phyloP scores from a whole-genome alignment of 2,329 filamentous ascomycete species.

The Meredithiella fracta region DNA sequence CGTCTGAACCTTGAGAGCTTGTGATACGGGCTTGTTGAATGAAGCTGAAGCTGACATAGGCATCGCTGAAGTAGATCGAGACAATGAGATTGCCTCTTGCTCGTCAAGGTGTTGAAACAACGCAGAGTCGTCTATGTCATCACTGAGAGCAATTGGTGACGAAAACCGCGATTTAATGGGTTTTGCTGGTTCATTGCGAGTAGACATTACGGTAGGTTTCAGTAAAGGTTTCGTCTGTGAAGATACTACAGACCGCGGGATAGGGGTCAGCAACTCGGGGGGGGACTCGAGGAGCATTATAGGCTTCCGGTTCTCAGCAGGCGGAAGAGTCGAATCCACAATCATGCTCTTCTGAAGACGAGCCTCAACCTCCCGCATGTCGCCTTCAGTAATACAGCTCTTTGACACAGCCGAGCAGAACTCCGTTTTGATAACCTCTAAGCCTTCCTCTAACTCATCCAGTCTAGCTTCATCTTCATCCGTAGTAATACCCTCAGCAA shows the following conservation, averaged over 20 bases:
- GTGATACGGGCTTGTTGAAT: not conserved
- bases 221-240: not conserved
- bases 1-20: not conserved
- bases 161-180: not conserved
- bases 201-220: not conserved
- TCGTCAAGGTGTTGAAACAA: constrained; percentile 11
- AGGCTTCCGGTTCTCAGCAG: too few species aligned
- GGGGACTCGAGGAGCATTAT: too few species aligned
- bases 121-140: constrained; percentile 13
- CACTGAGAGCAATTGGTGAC: constrained; percentile 1
- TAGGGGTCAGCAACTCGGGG: not conserved
- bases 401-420: constrained; percentile 6
- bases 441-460: constrained; percentile 30
- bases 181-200: not conserved
- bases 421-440: constrained; percentile 17
- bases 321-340: constrained; percentile 7
- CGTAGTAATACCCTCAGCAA: constrained; percentile 34
- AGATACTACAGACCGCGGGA: not conserved
- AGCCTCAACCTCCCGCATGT: constrained; percentile 4
- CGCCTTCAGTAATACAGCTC: constrained; percentile 5
- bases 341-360: constrained; percentile 3
- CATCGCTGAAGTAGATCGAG: not conserved
- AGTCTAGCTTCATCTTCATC: constrained; percentile 34
- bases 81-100: not conserved
- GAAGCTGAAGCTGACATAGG: not conserved